Percentiles rank a stretch among this genome's conserved stretches.
These are phyloP conservation scores for Cryptococcus deneoformans DNA, from an alignment of 1,284 basidiomycete species.

Conservation along the genomic window DNA sequence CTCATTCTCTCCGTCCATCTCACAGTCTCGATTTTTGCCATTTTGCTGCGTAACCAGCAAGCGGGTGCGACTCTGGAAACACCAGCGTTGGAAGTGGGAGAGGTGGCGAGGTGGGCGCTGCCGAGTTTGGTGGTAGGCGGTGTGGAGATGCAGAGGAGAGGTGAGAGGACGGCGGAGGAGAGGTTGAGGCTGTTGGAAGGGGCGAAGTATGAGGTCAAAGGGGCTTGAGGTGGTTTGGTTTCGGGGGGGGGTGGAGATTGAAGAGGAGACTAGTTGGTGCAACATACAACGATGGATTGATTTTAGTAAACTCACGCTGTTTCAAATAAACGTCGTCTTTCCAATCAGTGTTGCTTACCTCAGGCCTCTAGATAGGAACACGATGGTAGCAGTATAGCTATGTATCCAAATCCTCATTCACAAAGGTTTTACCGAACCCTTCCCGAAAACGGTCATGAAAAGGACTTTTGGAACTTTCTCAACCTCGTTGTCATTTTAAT, in stretches of 20 bases:
- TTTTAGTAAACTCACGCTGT: neutral
- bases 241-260: neutral
- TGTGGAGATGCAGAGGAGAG: conserved; percentile 31
- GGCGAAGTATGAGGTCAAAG: conserved; percentile 35
- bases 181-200: conserved; percentile 26
- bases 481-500: too few species aligned
- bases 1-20: conserved; percentile 19
- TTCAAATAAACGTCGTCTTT: too few species aligned
- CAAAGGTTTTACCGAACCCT: too few species aligned
- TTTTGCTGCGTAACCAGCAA: conserved; percentile 6
- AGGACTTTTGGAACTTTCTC: too few species aligned
- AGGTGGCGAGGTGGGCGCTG: conserved; percentile 29
- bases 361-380: too few species aligned
- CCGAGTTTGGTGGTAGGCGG: conserved; percentile 31
- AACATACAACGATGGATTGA: neutral
- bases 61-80: neutral
- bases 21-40: conserved; percentile 5
- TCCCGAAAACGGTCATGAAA: too few species aligned
- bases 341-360: too few species aligned
- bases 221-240: conserved; percentile 18
- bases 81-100: conserved; percentile 9
- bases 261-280: neutral
- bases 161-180: conserved; percentile 25
- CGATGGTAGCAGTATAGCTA: too few species aligned
- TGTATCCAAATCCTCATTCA: too few species aligned